Conservation (phyloP, 768 basidiomycete species). For the Boletus eberwhitei region DNA sequence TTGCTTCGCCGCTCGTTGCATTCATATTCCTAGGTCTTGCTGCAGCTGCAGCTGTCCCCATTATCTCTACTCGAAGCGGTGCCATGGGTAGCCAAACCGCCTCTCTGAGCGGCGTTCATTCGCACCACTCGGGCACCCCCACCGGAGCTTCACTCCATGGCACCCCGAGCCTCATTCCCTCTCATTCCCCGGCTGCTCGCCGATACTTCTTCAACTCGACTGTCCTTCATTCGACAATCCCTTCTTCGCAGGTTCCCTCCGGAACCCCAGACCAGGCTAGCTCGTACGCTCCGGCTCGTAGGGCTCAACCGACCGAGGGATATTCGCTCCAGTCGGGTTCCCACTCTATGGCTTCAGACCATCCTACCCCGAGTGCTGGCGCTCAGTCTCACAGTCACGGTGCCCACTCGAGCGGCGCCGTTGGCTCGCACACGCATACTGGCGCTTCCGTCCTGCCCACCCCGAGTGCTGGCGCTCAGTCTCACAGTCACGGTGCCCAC, state of each 20-base stretch:
- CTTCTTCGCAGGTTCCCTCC: too few species aligned
- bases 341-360: background rate
- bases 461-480: background rate
- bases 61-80: background rate
- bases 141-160: background rate
- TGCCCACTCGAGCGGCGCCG: too few species aligned
- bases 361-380: background rate
- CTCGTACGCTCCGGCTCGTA: too few species aligned
- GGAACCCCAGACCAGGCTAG: too few species aligned
- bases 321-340: too few species aligned
- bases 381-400: too few species aligned
- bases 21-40: conserved; percentile 4
- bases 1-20: background rate
- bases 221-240: too few species aligned
- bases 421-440: background rate
- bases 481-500: too few species aligned
- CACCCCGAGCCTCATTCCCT: background rate
- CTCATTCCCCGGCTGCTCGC: too few species aligned
- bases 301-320: too few species aligned
- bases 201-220: too few species aligned
- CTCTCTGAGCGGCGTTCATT: background rate
- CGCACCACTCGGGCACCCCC: background rate
- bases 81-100: background rate
- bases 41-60: conserved; percentile 4
- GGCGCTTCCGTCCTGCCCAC: background rate